Evolutionary conservation across 768 basidiomycete genomes (phyloP), one percentile per base, ranked within the genome.

Genomic region (Boletellus ananiceps): DNA sequence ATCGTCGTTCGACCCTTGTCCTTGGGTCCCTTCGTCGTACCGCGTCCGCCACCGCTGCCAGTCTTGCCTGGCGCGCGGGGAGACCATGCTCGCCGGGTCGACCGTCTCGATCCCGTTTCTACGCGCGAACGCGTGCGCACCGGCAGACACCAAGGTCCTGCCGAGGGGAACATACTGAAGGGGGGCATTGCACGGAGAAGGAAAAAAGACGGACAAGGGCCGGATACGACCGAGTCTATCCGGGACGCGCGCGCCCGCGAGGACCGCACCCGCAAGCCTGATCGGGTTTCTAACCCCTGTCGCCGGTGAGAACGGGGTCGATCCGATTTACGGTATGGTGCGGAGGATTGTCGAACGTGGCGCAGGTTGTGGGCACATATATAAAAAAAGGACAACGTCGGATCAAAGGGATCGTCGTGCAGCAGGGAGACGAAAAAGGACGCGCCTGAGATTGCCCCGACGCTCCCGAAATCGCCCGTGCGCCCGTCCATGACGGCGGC

Each of bases 241-340:
- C 0, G 61, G 76, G 6, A 67, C 65, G 29, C 70, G 69, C 0
- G 80, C 74, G 57, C 83, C 66, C 18, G 81, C 75, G 8, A 89
- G 72, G 18, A 92, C 61, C 1, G 69, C 65, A 16, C 72, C 70
- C 3, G 90, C 88, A 2, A 82, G 67, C 32, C 63, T 66, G 41
- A 91, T 83, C 1, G 90, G 88, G 59, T 88, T 86, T 57, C 75
- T 80, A 8, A 89, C 69, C 15, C 86, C 87, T 84, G 49, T 31
- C 1, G 12, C 4, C 35, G 36, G 16, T n/a, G 16, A 8, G n/a
- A 8, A 16, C 16, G 7, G 36, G 8, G 29, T 29, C 29, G 29
- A 29, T 29, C 29, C 29, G 8, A 11, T 29, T 8, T 25, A 7
- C 23, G 23, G 23, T 25, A 7, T 1, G 29, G 29, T 11, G 11